phyloP scores from a whole-genome alignment of 805 yeast species.

The Suhomyces canberraensis region DNA sequence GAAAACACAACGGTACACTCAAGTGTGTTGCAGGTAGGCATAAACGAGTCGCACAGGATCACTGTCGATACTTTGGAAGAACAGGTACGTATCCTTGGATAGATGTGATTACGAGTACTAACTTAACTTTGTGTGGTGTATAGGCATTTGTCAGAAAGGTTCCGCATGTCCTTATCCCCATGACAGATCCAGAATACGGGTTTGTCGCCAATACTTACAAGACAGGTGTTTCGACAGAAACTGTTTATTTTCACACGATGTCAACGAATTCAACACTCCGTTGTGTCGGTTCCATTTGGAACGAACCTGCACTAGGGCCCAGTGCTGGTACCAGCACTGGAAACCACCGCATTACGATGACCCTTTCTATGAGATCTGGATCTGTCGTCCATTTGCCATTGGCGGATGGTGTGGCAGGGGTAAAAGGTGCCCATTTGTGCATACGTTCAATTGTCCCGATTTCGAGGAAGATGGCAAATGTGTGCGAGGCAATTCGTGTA shows the following conservation, averaged over 20 bases:
- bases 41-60: slow-evolving; percentile 13
- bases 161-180: slow-evolving; percentile 53
- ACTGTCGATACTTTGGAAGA: slow-evolving; percentile 36
- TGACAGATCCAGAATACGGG: slow-evolving; percentile 45
- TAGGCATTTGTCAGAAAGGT: slow-evolving; percentile 55
- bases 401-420: slow-evolving; percentile 71
- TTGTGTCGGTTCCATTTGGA: slow-evolving; percentile 27
- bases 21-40: slow-evolving; percentile 12
- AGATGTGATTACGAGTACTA: slow-evolving; percentile 9
- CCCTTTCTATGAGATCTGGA: slow-evolving; percentile 36
- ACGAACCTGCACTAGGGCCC: slow-evolving; percentile 34
- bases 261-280: slow-evolving; percentile 56
- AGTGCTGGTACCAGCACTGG: slow-evolving; percentile 50
- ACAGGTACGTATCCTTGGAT: slow-evolving; percentile 29
- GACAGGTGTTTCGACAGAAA: slow-evolving; percentile 45
- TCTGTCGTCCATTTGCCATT: slow-evolving; percentile 66
- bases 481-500: slow-evolving; percentile 49
- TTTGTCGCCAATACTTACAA: slow-evolving; percentile 50
- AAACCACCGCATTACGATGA: slow-evolving; percentile 48
- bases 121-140: slow-evolving; percentile 14
- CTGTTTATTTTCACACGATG: slow-evolving; percentile 57
- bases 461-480: slow-evolving; percentile 60
- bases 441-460: slow-evolving; percentile 68
- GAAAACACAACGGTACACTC: slow-evolving; percentile 26
- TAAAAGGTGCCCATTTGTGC: slow-evolving; percentile 51